phyloP scores from a whole-genome alignment of 176 grass and related monocot species.

The Zoysia japonica region DNA sequence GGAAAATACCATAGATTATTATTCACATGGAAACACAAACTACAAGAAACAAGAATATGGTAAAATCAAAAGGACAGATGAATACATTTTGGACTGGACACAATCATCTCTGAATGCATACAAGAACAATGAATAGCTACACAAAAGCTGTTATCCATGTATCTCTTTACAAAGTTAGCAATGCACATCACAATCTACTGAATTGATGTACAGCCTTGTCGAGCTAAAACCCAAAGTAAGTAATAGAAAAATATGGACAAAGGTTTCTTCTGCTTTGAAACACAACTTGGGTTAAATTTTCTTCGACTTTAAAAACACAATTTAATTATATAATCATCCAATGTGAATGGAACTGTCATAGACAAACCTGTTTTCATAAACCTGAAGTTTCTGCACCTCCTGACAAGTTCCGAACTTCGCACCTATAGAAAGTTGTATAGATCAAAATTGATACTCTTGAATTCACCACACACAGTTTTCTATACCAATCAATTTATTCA shows the following conservation, averaged over 20 bases:
- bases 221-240: conserved; percentile 6
- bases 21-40: conserved; percentile 16
- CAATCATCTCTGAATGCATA: conserved; percentile 7
- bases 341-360: background rate
- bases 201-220: background rate
- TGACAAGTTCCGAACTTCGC: conserved; percentile 83
- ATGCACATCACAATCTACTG: conserved; percentile 8
- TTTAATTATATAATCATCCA: conserved; percentile 21
- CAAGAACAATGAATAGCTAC: background rate
- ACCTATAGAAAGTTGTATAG: conserved; percentile 61
- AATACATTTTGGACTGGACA: background rate
- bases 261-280: background rate
- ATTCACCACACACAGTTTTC: conserved; percentile 18
- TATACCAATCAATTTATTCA: conserved; percentile 14
- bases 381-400: conserved; percentile 80
- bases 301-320: background rate
- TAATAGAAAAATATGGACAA: conserved; percentile 5
- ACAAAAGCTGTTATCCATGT: background rate
- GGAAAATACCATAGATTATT: conserved; percentile 31
- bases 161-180: conserved; percentile 6
- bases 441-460: conserved; percentile 44
- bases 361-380: conserved; percentile 84
- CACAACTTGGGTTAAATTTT: background rate
- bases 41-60: conserved; percentile 9
- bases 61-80: conserved; percentile 12